Conservation (phyloP, 306 rosid species). For the Inga laurina region DNA sequence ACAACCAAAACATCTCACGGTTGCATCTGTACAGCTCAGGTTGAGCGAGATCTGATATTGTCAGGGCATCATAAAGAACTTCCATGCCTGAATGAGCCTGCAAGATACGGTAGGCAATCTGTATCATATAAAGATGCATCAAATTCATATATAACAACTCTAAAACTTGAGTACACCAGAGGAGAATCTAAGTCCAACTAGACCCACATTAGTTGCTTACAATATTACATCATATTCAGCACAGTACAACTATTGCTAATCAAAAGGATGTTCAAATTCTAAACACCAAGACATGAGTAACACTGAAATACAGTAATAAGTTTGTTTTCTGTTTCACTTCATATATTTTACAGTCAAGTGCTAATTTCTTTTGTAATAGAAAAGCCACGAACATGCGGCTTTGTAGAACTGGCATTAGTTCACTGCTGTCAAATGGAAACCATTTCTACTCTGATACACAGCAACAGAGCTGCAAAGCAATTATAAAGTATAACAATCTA, state of each 20-base stretch:
- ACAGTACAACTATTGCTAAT: neutral
- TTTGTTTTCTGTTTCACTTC: neutral
- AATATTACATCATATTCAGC: neutral
- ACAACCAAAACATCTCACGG: neutral
- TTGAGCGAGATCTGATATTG: neutral
- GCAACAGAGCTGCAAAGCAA: neutral
- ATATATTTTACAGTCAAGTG: neutral
- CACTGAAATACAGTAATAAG: neutral
- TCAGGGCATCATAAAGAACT: neutral
- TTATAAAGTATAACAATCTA: neutral
- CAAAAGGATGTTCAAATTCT: neutral
- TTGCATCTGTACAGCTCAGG: constrained; percentile 19
- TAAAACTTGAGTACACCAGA: neutral
- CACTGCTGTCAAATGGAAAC: neutral
- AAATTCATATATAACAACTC: neutral
- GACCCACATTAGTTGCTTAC: neutral
- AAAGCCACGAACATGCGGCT: neutral
- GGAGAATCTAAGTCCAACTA: neutral
- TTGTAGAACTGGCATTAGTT: neutral
- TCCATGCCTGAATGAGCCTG: constrained; percentile 14
- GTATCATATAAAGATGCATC: neutral
- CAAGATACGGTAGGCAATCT: constrained; percentile 3
- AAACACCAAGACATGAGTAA: neutral
- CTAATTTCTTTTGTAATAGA: neutral
- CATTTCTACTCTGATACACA: neutral